A percentile compares a stretch with the other conserved stretches of the same genome.
These are phyloP conservation scores for Trichoderma aggressivum DNA, from an alignment of 2,329 filamentous ascomycete species.

Conservation along the genomic window DNA sequence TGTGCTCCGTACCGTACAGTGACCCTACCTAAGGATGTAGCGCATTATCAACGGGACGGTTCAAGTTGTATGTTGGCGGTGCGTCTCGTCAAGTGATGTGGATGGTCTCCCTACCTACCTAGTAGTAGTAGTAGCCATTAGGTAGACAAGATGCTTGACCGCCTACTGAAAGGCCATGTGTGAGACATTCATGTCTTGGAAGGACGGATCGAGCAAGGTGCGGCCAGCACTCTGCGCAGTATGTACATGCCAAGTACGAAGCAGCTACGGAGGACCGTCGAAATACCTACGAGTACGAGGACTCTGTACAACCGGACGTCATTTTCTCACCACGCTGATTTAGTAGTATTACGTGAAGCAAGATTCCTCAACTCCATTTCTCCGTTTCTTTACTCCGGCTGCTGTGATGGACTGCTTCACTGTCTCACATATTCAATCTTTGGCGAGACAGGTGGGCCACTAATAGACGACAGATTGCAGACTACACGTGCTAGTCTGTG, in stretches of 20 bases:
- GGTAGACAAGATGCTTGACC: not conserved
- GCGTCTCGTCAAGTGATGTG: not conserved
- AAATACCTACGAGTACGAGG: not conserved
- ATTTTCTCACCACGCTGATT: not conserved
- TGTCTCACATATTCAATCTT: not conserved
- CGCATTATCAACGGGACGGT: not conserved
- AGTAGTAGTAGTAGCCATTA: not conserved
- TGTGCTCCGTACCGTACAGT: not conserved
- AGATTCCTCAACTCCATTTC: not conserved
- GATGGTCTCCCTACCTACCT: not conserved
- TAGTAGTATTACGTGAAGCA: not conserved
- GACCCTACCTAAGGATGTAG: not conserved
- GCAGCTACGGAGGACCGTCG: too few relatives aligned
- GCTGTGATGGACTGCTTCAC: not conserved
- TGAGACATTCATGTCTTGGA: not conserved
- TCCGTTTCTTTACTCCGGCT: not conserved
- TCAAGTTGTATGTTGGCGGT: not conserved
- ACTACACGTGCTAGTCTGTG: too few relatives aligned
- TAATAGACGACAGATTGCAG: not conserved
- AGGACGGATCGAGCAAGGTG: not conserved
- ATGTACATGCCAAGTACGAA: not conserved
- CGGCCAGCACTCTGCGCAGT: not conserved
- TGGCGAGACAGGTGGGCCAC: not conserved
- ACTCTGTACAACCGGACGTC: not conserved
- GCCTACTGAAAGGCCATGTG: not conserved